phyloP scores from a whole-genome alignment of 2,329 filamentous ascomycete species.

The Graphilbum fragrans region DNA sequence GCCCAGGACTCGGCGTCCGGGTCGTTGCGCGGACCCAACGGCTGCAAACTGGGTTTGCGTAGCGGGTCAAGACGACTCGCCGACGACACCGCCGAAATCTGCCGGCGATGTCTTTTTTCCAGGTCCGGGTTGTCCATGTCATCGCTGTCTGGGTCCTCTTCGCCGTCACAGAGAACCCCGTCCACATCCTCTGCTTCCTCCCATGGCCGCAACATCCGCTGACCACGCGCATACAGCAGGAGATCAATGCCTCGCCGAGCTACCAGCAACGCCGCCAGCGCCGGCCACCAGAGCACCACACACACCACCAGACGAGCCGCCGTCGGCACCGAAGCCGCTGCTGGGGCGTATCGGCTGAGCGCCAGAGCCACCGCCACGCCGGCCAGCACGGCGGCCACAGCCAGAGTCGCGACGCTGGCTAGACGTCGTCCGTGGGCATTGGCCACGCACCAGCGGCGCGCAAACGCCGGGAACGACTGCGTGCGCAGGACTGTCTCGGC shows the following conservation, averaged over 20 bases:
- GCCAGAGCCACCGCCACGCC: conserved; percentile 18
- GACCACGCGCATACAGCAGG: conserved; percentile 17
- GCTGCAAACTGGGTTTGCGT: conserved; percentile 17
- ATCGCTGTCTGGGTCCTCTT: too few species aligned
- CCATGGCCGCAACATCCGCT: conserved; percentile 25
- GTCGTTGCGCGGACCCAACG: conserved; percentile 21
- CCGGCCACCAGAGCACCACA: conserved; percentile 22
- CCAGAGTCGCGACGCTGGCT: conserved; percentile 15
- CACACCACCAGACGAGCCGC: conserved; percentile 15
- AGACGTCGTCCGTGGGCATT: conserved; percentile 25
- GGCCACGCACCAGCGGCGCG: conserved; percentile 21
- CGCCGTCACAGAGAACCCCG: too few species aligned
- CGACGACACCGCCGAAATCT: neutral
- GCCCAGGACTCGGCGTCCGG: conserved; percentile 20
- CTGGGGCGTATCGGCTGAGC: conserved; percentile 16
- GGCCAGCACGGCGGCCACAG: conserved; percentile 11
- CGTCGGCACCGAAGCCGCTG: conserved; percentile 7
- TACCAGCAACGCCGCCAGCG: conserved; percentile 20
- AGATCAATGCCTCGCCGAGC: conserved; percentile 24
- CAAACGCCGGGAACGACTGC: conserved; percentile 25
- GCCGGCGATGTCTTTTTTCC: conserved; percentile 2
- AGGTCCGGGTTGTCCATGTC: conserved; percentile 3
- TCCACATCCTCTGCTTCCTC: conserved; percentile 16
- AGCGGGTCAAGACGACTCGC: conserved; percentile 12
- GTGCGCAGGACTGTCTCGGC: conserved; percentile 23